Base-by-base conservation (phyloP, 192 early-diverging fungal species). In the Thamnidium elegans region DNA sequence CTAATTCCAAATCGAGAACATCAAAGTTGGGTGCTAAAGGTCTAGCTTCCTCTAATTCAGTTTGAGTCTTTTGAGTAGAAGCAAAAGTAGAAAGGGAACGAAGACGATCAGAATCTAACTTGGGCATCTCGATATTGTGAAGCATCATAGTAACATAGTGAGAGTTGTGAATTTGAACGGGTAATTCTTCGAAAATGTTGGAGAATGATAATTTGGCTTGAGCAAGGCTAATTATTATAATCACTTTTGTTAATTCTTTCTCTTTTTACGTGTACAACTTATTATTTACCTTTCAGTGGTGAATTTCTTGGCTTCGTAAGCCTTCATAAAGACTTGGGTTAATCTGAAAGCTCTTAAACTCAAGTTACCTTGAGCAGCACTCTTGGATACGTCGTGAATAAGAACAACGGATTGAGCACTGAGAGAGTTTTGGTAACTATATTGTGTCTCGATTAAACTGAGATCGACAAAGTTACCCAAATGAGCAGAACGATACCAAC, bases 401-500 rank as follows among this genome's bases (percentile, higher is more conserved):
- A 99, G 86, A 30, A 96, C 89, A 44, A 99, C 93, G 63, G 88
- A 85, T 71, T 95, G 79, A 64, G 70, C 85, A 55, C 81, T 81
- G 62, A 93, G 82, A 43, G 90, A 86, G 74, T 84, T 86, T 79
- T 99, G 96, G 80, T 94, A 94, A 70, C 87, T 88, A 62, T 84
- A 89, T 79, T 95, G 93, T 23, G 87, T 89, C 53, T 98, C 95
- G 72, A 99, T 84, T 69, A 98, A 77, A 34, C 84, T 86, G 76
- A 90, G 85, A 77, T 94, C 90, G 85, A 94, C 88, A 73, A 95
- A 94, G 66, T 89, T 87, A 64, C 90, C 90, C 68, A 96, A 77
- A 58, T 90, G 83, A 32, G 94, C 89, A 23, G 94, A 93, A 71
- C 94, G 94, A 79, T 98, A 95, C 93, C 97, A 96, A 20, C 97